Base-by-base conservation (phyloP, 495 filamentous ascomycete genomes). In the Hypoxylon perforatum region DNA sequence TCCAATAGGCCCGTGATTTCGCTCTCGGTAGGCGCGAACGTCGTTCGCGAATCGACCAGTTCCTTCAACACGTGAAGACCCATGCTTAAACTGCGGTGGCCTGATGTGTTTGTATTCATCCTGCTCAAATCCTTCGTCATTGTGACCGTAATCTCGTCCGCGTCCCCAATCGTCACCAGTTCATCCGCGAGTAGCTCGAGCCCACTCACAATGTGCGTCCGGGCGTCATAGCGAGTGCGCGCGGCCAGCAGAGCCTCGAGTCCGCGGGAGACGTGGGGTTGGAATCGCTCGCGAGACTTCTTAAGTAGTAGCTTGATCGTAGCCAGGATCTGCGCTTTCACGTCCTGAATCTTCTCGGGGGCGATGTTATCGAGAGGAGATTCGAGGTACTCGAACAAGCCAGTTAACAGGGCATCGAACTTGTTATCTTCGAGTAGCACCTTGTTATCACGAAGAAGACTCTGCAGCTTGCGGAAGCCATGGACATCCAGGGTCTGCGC, bases 391-490 rank as follows among this genome's bases (percentile, higher is more conserved):
- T 90, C 87, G 21, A 97, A 84, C 6, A 97, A 79, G 12, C 89
- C 88, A 5, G 85, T 57, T 8, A 97, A 77, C 33, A 97, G 82
- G n/a, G 89, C 83, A 62, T 90, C 86, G 67, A 94, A 96, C 65
- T 85, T 87, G 49, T 84, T 80, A 44, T 88, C 85, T n/a, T 73
- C 73, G 36, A 87, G 80, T 7, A 75, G 71, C 11, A 82, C 68
- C 60, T 86, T 86, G 61, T 88, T 88, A 63, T 88, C 88, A 53
- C 90, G 87, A 65, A 94, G 89, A 59, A 97, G 84, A 22, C 87
- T 84, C 74, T 96, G 94, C 9, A 97, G 77, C 61, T 95, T 93
- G 49, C 94, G 88, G 78, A 97, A 96, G 52, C 91, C 92, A 65
- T 93, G 91, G 4, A 92, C 91, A 70, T 97, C 93, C 35, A 97